Conservation (phyloP, 257 asterid species). For the Coffea canephora region DNA sequence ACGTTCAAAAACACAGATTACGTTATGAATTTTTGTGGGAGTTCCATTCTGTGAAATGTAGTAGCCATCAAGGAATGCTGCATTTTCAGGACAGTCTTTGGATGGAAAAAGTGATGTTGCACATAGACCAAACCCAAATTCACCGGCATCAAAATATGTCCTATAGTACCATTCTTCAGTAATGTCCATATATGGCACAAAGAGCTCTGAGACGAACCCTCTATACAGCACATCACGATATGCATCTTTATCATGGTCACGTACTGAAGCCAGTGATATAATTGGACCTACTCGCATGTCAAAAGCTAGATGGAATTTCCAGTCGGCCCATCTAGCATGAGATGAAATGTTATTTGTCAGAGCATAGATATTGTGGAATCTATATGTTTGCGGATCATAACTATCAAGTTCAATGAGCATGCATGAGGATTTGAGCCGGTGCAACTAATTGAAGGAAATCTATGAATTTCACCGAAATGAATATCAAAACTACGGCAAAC, state of each 20-base stretch:
- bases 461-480: not conserved
- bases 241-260: slow-evolving; percentile 39
- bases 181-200: slow-evolving; percentile 77
- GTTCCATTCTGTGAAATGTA: slow-evolving; percentile 43
- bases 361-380: not conserved
- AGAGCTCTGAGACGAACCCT: slow-evolving; percentile 71
- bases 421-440: no score
- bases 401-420: not conserved
- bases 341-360: not conserved
- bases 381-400: not conserved
- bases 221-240: slow-evolving; percentile 57
- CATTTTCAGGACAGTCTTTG: slow-evolving; percentile 61
- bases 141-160: slow-evolving; percentile 69
- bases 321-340: slow-evolving; percentile 57
- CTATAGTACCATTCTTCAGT: slow-evolving; percentile 67
- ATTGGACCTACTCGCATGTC: slow-evolving; percentile 71
- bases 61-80: slow-evolving; percentile 57
- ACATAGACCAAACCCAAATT: slow-evolving; percentile 49
- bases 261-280: slow-evolving; percentile 58
- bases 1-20: slow-evolving; percentile 56
- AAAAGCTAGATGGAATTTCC: slow-evolving; percentile 58
- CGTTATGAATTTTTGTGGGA: slow-evolving; percentile 33
- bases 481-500: not conserved
- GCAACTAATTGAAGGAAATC: not conserved
- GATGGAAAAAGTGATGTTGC: slow-evolving; percentile 53